These are phyloP conservation scores for Arachis hypogaea DNA, from an alignment of 306 rosid species.

Conservation along the genomic window DNA sequence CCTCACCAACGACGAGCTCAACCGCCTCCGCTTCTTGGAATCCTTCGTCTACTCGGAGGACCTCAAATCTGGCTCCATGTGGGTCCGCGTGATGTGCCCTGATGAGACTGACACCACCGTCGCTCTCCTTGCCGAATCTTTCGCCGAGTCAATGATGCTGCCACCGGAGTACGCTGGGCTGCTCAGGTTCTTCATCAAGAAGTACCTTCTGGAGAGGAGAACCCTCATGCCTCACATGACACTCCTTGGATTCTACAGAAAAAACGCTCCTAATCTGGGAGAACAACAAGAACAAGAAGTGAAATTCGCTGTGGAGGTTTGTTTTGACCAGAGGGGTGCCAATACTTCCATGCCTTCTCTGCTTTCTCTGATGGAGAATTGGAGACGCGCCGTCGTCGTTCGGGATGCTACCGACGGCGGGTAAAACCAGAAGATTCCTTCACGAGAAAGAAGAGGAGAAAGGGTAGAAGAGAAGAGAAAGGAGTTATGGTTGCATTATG, in stretches of 20 bases:
- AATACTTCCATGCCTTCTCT: conserved; percentile 79
- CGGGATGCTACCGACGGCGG: too few relatives aligned
- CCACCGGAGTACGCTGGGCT: conserved; percentile 62
- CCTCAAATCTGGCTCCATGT: conserved; percentile 68
- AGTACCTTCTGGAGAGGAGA: conserved; percentile 62
- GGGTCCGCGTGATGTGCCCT: conserved; percentile 76
- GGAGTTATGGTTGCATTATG: too few relatives aligned
- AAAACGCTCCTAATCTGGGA: background rate
- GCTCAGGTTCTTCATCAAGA: conserved; percentile 66
- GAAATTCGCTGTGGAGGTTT: conserved; percentile 80
- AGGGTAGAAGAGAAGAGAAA: too few relatives aligned
- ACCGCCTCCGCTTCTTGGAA: conserved; percentile 57
- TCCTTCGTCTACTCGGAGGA: conserved; percentile 54
- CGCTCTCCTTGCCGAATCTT: conserved; percentile 72
- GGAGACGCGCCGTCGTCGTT: too few relatives aligned
- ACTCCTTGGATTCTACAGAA: conserved; percentile 72
- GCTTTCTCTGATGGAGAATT: too few relatives aligned
- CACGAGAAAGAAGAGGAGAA: too few relatives aligned
- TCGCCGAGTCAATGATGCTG: conserved; percentile 73
- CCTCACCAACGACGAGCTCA: conserved; percentile 62
- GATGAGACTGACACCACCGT: conserved; percentile 61
- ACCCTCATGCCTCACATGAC: conserved; percentile 71
- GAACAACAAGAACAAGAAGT: conserved; percentile 28
- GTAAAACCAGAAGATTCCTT: too few relatives aligned
- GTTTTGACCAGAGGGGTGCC: conserved; percentile 69